These are phyloP conservation scores for Begonia peltatifolia DNA, from an alignment of 306 rosid species.

Conservation along the genomic window DNA sequence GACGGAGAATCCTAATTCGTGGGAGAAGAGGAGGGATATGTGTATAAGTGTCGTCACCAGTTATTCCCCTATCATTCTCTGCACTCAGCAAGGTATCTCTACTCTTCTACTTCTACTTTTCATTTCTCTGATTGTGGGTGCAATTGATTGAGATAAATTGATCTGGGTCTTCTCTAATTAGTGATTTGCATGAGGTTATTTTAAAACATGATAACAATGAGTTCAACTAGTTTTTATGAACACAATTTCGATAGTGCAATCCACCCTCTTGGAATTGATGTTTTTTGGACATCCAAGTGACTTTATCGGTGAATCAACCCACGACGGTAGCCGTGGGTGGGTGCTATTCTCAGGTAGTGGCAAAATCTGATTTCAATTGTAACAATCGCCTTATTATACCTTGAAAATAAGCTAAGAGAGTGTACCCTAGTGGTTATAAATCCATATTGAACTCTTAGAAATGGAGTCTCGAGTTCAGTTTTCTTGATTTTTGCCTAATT, in stretches of 20 bases:
- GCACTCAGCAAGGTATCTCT: conserved; percentile 76
- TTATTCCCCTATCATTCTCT: conserved; percentile 76
- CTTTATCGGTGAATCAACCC: too few species aligned
- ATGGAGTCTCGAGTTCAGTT: too few species aligned
- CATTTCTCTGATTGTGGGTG: conserved; percentile 1
- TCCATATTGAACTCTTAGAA: too few species aligned
- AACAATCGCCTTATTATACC: too few species aligned
- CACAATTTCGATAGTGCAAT: too few species aligned
- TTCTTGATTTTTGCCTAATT: neutral
- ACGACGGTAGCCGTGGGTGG: too few species aligned
- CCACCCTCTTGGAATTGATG: too few species aligned
- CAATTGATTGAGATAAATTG: conserved; percentile 21
- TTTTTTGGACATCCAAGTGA: too few species aligned
- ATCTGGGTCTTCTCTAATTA: conserved; percentile 19
- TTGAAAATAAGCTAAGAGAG: too few species aligned
- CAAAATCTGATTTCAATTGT: too few species aligned
- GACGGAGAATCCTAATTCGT: conserved; percentile 75
- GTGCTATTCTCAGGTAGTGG: too few species aligned
- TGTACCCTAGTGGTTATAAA: too few species aligned
- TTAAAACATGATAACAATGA: neutral
- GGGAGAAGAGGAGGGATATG: conserved; percentile 91
- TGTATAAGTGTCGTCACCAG: conserved; percentile 72
- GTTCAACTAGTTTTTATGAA: neutral
- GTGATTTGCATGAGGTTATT: conserved; percentile 13
- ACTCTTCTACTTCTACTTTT: neutral